Evolutionary conservation across 108 stramenopile species (phyloP).

Genomic region (Nannochloropsis granulata): DNA sequence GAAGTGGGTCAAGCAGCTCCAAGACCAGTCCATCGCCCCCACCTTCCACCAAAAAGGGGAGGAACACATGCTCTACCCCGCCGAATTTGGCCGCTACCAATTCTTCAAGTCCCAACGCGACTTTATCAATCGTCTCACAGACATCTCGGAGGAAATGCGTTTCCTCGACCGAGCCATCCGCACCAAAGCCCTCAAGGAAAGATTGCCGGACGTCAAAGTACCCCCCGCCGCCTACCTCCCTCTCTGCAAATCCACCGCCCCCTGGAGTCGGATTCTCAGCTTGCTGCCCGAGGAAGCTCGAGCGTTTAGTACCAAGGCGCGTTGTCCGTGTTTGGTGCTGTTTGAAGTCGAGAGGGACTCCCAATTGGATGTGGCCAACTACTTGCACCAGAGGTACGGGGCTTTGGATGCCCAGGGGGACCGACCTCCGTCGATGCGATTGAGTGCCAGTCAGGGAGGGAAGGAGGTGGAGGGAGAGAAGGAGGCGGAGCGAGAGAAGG

Average conservation of each 20-base stretch:
- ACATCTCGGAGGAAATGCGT: slow-evolving; percentile 83
- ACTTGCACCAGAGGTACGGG: slow-evolving; percentile 49
- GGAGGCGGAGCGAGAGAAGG: too few species aligned
- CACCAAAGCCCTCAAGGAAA: slow-evolving; percentile 34
- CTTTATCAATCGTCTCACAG: slow-evolving; percentile 68
- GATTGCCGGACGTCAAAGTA: slow-evolving; percentile 49
- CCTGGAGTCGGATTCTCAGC: slow-evolving; percentile 58
- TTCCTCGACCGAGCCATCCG: slow-evolving; percentile 64
- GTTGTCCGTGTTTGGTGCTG: slow-evolving; percentile 83
- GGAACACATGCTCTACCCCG: background rate
- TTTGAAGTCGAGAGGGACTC: slow-evolving; percentile 60
- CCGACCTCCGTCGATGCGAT: background rate
- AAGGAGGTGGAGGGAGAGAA: background rate
- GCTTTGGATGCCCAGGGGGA: background rate
- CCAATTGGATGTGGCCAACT: slow-evolving; percentile 82
- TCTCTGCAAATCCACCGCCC: slow-evolving; percentile 69
- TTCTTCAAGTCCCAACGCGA: slow-evolving; percentile 78
- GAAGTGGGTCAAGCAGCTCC: slow-evolving; percentile 1
- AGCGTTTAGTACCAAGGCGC: slow-evolving; percentile 88
- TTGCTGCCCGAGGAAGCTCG: slow-evolving; percentile 61
- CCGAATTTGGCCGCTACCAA: slow-evolving; percentile 56
- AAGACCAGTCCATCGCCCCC: slow-evolving; percentile 2
- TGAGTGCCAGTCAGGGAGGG: background rate
- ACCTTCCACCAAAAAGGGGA: background rate
- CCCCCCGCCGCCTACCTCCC: slow-evolving; percentile 78